These are phyloP conservation scores for Neocatenulostroma microsporum DNA, from an alignment of 2,329 filamentous ascomycete genomes.

Conservation along the genomic window DNA sequence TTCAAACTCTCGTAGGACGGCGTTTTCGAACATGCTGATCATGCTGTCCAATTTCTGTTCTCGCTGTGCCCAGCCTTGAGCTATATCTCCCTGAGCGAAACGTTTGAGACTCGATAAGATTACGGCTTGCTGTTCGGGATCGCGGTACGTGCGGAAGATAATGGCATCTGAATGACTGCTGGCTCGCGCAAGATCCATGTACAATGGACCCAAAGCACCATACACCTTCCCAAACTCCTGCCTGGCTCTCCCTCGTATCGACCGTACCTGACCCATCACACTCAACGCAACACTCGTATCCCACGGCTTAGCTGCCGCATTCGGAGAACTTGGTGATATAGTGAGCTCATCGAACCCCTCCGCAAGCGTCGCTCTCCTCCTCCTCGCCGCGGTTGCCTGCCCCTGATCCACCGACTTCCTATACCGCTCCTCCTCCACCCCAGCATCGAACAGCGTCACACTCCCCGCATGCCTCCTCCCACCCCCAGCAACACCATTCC, in stretches of 20 bases:
- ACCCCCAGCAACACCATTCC: slow-evolving; percentile 31
- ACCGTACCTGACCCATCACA: slow-evolving; percentile 63
- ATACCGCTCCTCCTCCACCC: slow-evolving; percentile 56
- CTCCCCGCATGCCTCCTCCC: slow-evolving; percentile 31
- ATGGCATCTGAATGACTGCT: slow-evolving; percentile 70
- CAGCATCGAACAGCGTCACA: slow-evolving; percentile 67
- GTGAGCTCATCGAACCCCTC: slow-evolving; percentile 78
- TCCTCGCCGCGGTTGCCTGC: slow-evolving; percentile 16
- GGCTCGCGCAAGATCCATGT: slow-evolving; percentile 68
- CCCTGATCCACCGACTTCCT: slow-evolving; percentile 33
- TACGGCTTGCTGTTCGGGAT: slow-evolving; percentile 82
- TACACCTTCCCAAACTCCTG: slow-evolving; percentile 90
- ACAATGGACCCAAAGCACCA: slow-evolving; percentile 79
- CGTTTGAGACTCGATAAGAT: slow-evolving; percentile 74
- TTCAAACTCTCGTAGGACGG: slow-evolving; percentile 84
- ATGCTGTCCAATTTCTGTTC: slow-evolving; percentile 66
- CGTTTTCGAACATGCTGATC: slow-evolving; percentile 78
- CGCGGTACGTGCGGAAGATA: slow-evolving; percentile 76
- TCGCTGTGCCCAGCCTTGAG: slow-evolving; percentile 63
- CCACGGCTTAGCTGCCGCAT: slow-evolving; percentile 26
- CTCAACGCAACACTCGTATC: slow-evolving; percentile 60
- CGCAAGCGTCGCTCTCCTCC: slow-evolving; percentile 33
- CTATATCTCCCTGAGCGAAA: slow-evolving; percentile 75
- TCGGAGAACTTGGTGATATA: slow-evolving; percentile 33
- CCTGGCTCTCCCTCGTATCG: slow-evolving; percentile 74